Evolutionary conservation across 768 basidiomycete species (phyloP).

Genomic region (Pulveroboletus frians): DNA sequence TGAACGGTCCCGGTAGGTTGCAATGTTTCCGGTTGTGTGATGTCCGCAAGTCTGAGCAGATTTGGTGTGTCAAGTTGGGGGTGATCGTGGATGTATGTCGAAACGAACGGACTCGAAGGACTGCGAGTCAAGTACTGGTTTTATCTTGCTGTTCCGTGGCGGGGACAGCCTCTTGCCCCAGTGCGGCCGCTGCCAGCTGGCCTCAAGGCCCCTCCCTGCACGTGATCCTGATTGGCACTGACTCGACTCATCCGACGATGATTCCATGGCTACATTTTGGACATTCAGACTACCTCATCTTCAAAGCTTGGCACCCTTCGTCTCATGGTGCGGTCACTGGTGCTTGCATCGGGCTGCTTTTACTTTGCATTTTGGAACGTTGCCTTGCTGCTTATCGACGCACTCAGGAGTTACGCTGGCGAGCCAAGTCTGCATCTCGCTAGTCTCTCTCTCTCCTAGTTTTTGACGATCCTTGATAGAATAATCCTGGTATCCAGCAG

Average conservation of each 20-base stretch:
- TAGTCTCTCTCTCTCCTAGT: neutral
- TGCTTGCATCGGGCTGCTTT: slow-evolving; percentile 64
- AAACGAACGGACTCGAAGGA: neutral
- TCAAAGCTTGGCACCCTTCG: slow-evolving; percentile 62
- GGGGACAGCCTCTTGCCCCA: slow-evolving; percentile 4
- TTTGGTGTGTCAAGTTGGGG: neutral
- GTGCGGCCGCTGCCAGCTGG: no score
- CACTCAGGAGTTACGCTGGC: slow-evolving; percentile 55
- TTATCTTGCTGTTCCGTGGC: slow-evolving; percentile 3
- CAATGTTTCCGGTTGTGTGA: neutral
- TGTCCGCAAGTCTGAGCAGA: neutral
- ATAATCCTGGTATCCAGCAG: neutral
- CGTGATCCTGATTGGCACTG: no score
- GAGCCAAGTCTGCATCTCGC: slow-evolving; percentile 41
- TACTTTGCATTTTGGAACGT: slow-evolving; percentile 67
- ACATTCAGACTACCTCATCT: slow-evolving; percentile 58
- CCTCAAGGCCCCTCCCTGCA: neutral
- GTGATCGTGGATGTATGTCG: neutral
- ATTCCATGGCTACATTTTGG: slow-evolving; percentile 67
- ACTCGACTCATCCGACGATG: slow-evolving; percentile 47
- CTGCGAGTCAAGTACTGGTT: neutral
- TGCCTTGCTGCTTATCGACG: slow-evolving; percentile 56
- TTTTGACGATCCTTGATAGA: slow-evolving; percentile 10
- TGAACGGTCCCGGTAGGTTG: neutral
- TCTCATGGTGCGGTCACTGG: slow-evolving; percentile 69